Evolutionary conservation across 345 rosid species (phyloP).

Genomic region (Streptanthus diversifolius): DNA sequence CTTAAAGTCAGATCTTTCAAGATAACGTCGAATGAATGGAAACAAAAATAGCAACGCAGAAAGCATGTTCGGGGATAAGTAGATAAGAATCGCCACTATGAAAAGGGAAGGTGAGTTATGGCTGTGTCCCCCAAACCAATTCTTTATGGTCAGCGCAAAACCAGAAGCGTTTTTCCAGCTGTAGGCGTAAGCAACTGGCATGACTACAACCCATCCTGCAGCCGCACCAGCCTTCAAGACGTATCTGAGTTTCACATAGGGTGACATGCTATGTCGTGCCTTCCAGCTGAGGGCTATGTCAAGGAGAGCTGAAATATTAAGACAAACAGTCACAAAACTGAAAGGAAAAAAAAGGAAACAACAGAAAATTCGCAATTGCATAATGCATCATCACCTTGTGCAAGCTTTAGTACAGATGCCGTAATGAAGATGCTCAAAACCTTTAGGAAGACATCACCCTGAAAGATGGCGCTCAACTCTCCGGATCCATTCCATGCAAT

Average conservation of each 20-base stretch:
- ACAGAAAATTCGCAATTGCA: neutral
- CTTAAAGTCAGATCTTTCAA: constrained; percentile 47
- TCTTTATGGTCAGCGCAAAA: constrained; percentile 43
- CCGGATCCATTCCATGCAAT: constrained; percentile 64
- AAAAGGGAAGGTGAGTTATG: constrained; percentile 44
- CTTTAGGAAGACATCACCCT: constrained; percentile 49
- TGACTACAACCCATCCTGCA: constrained; percentile 50
- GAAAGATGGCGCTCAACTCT: constrained; percentile 37
- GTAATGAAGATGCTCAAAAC: constrained; percentile 63
- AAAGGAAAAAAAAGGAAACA: neutral
- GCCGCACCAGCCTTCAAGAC: constrained; percentile 46
- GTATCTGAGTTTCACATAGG: constrained; percentile 48
- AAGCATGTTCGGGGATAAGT: constrained; percentile 53
- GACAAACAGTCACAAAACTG: constrained; percentile 10
- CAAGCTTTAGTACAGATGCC: constrained; percentile 53
- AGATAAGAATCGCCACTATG: constrained; percentile 45
- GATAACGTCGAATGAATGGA: constrained; percentile 49
- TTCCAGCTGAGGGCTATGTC: constrained; percentile 52
- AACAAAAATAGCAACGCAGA: constrained; percentile 47
- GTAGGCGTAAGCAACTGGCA: constrained; percentile 53
- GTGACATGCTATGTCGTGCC: constrained; percentile 48
- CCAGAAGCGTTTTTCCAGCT: constrained; percentile 52
- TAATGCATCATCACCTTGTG: constrained; percentile 43
- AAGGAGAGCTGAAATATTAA: constrained; percentile 43
- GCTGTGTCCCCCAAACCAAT: constrained; percentile 55